Base-by-base conservation (phyloP, 495 filamentous ascomycete species). In the Halenospora varia region DNA sequence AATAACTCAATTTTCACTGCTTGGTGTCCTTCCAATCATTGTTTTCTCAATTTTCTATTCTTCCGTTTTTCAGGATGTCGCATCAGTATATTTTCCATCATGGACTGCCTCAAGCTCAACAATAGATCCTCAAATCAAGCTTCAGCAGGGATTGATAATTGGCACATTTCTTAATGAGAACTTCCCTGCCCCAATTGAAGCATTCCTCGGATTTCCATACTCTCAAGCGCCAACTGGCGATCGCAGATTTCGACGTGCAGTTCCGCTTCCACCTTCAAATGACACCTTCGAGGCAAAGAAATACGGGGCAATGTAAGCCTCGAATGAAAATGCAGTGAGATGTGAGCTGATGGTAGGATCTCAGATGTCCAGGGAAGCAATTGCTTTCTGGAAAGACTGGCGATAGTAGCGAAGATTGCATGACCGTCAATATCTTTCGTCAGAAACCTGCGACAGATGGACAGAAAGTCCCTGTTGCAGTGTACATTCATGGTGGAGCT, bases 401-500 rank as follows among this genome's bases (percentile, higher is more conserved):
- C 17, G 11, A 26, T 3, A 57, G 44, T 18, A 68, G 70, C 42
- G 80, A 82, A 66, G 68, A 80, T 65, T 82, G 78, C 54, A 64
- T 82, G 48, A 77, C 75, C 29, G 56, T 73, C 47, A 81, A 81
- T 60, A 63, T 81, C 53, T 80, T 49, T 57, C 62, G 49, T 55
- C 66, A 42, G 55, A 62, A 70, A 51, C 55, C 53, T 17, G 9
- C 23, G n/a, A 23, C 9, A 9, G 15, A 46, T 23, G 41, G 25
- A 64, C 68, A 59, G n/a, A 74, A 73, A 51, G 61, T 86, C 19
- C 84, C 84, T 17, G 80, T 86, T 8, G 76, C 80, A 1, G 71
- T 85, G 0, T 87, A 86, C 58, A 64, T 82, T 13, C 78, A 80
- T 56, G 79, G 79, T 25, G 78, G 78, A 18, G 77, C 69, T 9